phyloP scores from a whole-genome alignment of 129 eudicot species.

The Artemisia annua region DNA sequence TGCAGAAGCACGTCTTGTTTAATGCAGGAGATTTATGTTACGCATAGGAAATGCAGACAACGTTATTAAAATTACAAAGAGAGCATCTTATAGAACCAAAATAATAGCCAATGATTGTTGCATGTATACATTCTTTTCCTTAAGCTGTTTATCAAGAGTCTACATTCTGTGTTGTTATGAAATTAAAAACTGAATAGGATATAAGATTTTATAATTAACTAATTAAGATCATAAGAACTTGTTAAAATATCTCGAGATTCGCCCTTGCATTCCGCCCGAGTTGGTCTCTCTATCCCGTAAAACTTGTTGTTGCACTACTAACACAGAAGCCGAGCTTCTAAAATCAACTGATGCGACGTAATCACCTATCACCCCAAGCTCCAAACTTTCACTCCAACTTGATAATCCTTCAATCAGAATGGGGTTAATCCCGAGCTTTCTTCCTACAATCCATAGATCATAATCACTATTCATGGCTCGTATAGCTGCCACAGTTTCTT shows the following conservation, averaged over 20 bases:
- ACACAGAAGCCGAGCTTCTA: slow-evolving; percentile 55
- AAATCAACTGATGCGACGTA: slow-evolving; percentile 68
- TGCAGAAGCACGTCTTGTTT: too few relatives aligned
- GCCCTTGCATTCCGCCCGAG: slow-evolving; percentile 30
- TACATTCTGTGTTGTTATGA: neutral
- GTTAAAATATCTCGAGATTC: slow-evolving; percentile 35
- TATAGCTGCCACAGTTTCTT: slow-evolving; percentile 72
- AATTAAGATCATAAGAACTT: slow-evolving; percentile 17
- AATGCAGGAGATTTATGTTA: too few relatives aligned
- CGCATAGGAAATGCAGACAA: too few relatives aligned
- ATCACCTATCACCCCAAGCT: slow-evolving; percentile 83
- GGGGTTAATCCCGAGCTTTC: slow-evolving; percentile 76
- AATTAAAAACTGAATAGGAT: too few relatives aligned
- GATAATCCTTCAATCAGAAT: slow-evolving; percentile 59
- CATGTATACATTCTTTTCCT: slow-evolving; percentile 7
- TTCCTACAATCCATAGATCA: slow-evolving; percentile 87
- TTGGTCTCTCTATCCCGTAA: slow-evolving; percentile 54
- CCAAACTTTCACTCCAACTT: slow-evolving; percentile 64
- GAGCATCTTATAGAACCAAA: neutral
- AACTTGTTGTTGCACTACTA: slow-evolving; percentile 88
- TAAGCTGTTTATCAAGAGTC: neutral
- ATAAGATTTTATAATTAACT: neutral
- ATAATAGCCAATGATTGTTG: neutral
- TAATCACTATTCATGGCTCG: slow-evolving; percentile 52
- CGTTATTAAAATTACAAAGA: too few relatives aligned